phyloP scores from a whole-genome alignment of 2,329 filamentous ascomycete genomes.

The Colletotrichum phormii region DNA sequence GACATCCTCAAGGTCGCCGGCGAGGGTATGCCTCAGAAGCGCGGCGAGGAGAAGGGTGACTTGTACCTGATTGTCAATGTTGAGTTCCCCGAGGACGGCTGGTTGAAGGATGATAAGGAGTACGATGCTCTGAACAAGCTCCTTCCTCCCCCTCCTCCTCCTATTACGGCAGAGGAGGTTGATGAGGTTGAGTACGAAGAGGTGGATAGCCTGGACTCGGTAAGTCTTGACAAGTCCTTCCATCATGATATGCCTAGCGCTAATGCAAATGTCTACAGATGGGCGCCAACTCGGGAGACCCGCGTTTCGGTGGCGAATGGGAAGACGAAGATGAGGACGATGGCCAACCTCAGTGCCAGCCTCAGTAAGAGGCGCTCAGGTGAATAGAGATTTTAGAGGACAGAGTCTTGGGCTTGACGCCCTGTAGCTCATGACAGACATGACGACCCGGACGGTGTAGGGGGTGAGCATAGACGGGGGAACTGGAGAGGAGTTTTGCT shows the following conservation, averaged over 20 bases:
- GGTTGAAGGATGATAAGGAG: conserved; percentile 78
- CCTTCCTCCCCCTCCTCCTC: conserved; percentile 72
- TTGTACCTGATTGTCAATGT: conserved; percentile 89
- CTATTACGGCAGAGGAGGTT: conserved; percentile 77
- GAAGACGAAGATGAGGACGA: conserved; percentile 79
- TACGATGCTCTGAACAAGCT: conserved; percentile 79
- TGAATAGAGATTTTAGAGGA: conserved; percentile 30
- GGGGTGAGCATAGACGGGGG: conserved; percentile 33
- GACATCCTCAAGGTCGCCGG: conserved; percentile 87
- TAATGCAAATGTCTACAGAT: conserved; percentile 61
- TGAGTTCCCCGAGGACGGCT: conserved; percentile 88
- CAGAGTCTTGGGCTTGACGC: conserved; percentile 32
- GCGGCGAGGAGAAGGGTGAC: conserved; percentile 85
- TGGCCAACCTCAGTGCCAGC: conserved; percentile 76
- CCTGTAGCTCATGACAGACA: conserved; percentile 32
- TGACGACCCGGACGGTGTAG: conserved; percentile 31
- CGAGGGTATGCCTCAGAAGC: conserved; percentile 96
- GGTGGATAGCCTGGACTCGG: conserved; percentile 85
- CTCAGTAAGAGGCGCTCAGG: conserved; percentile 64
- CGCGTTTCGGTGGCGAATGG: conserved; percentile 73
- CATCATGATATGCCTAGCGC: conserved; percentile 12
- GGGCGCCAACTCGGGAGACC: conserved; percentile 77
- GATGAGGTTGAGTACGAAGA: conserved; percentile 91
- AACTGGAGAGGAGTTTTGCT: conserved; percentile 36
- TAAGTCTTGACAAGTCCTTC: conserved; percentile 48